These are phyloP conservation scores for Phytopythium chamaehyphon DNA, from an alignment of 352 stramenopile species.

Conservation along the genomic window DNA sequence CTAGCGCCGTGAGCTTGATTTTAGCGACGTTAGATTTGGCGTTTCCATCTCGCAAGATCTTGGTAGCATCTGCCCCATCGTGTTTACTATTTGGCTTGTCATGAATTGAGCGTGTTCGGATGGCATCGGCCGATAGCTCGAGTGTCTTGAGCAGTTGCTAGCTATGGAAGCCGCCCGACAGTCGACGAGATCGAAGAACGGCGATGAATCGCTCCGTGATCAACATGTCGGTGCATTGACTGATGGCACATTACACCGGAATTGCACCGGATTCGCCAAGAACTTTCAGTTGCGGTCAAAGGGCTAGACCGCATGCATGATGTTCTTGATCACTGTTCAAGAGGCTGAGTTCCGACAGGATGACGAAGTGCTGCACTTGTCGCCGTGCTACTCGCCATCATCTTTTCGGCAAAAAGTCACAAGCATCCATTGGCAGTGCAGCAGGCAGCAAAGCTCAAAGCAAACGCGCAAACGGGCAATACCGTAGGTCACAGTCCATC, in stretches of 20 bases:
- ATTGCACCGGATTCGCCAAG: too few species aligned
- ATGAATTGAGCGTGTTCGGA: constrained; percentile 1
- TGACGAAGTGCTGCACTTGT: constrained; percentile 3
- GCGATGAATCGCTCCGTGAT: neutral
- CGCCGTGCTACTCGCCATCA: constrained; percentile 3
- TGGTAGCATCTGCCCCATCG: neutral
- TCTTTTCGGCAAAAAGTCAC: constrained; percentile 1
- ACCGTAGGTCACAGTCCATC: neutral
- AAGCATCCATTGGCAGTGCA: neutral
- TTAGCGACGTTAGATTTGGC: constrained; percentile 13
- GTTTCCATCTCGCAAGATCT: neutral
- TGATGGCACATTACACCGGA: too few species aligned
- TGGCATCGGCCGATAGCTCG: constrained; percentile 27
- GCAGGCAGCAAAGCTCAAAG: too few species aligned
- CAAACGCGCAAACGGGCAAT: neutral
- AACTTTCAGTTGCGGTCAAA: too few species aligned
- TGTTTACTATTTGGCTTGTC: neutral
- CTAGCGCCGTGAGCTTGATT: constrained; percentile 24
- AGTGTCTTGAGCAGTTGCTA: constrained; percentile 24
- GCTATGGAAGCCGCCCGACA: constrained; percentile 21
- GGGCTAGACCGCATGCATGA: too few species aligned
- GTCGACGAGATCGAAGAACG: neutral
- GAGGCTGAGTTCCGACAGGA: neutral
- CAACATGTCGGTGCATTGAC: neutral
- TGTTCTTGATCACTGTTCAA: too few species aligned